Evolutionary conservation across 1,139 yeast genomes (phyloP), one percentile per base, ranked within the genome.

Genomic region (Taiozyma onychis): DNA sequence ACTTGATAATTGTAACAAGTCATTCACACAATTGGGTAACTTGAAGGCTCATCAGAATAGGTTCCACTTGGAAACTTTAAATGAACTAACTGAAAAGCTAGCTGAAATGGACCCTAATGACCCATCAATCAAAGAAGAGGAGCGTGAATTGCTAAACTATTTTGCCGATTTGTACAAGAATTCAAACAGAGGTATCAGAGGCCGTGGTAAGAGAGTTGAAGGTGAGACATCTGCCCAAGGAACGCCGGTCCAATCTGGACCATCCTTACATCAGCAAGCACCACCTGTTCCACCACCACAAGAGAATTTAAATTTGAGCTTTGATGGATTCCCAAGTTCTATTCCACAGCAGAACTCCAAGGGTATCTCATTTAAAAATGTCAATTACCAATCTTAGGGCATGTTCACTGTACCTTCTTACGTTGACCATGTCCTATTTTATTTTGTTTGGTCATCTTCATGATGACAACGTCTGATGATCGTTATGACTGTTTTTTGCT

Each of bases 11-110:
- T 91, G 98, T 70, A 83, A 80, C 60, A 90, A 90, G 69, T 78
- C 87, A 3, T 91, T 91, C 62, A 88, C 97, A 0, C 98, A 91
- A 69, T 74, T 90, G 58, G 97, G 97, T 3, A 91, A 91, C 65
- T 76, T 91, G 71, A 91, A 91, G 68, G 87, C 96, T 0, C 98
- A 91, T 67, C 98, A 91, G 65, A 91, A 90, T 68, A 76, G 91
- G 60, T 89, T 90, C 65, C 98, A 91, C 68, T 70, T 81, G 54
- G 80, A 80, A 18, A 83, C 95, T 0, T 75, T 91, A 57, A 80
- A 80, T 57, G 73, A 73, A 45, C 70, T 89, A 58, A 87, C 95
- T 5, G 65, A 58, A 51, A 80, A 76, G 56, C 69, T 85, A 55
- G 90, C 90, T 0, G 83, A 81, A 56, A 66, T 82, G 49, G 73